Evolutionary conservation across 1,284 basidiomycete species (phyloP), one percentile per base, ranked within the genome.

Genomic region (Marasmius tenuissimus): DNA sequence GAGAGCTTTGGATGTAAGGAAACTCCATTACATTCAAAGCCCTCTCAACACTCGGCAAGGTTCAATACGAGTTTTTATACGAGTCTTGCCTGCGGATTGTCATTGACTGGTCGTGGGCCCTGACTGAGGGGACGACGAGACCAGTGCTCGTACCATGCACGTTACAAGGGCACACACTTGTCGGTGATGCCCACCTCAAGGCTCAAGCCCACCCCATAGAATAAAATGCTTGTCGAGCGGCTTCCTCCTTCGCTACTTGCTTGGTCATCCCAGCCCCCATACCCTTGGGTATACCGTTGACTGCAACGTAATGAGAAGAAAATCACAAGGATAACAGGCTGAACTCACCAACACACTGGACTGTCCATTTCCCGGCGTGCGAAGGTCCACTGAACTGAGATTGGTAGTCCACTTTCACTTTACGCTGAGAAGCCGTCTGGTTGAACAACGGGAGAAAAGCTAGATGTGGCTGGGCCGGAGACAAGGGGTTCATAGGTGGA

Each of bases 231-330:
- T 85, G 76, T 63, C 83, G 79, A 18, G 89, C 89, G 0, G 89
- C 89, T 61, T 87, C 86, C 68, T 92, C 89, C 71, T 90, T 91
- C 6, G 89, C 89, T 4, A 83, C 73, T 69, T 91, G 88, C 72
- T 91, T 91, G 71, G 78, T 88, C 54, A 78, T 73, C 37, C 87
- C 88, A 16, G 69, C 72, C 2, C 89, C 89, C 57, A 76, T 72
- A 4, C 89, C 89, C 69, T 85, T 88, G 67, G 78, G 75, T 63
- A 89, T 83, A 1, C 87, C 87, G 66, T 90, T 87, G 56, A 89
- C 89, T 91, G 71, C 57, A 51, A 20, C 51, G 10, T 57, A 63
- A 54, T 59, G 53, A 57, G 59, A 49, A 33, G 8, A n/a, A 39
- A 5, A 42, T 11, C 33, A 20, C 27, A 39, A 50, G 22, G 37